Conservation (phyloP, 805 yeast genomes). For the Wickerhamiella galacta region DNA sequence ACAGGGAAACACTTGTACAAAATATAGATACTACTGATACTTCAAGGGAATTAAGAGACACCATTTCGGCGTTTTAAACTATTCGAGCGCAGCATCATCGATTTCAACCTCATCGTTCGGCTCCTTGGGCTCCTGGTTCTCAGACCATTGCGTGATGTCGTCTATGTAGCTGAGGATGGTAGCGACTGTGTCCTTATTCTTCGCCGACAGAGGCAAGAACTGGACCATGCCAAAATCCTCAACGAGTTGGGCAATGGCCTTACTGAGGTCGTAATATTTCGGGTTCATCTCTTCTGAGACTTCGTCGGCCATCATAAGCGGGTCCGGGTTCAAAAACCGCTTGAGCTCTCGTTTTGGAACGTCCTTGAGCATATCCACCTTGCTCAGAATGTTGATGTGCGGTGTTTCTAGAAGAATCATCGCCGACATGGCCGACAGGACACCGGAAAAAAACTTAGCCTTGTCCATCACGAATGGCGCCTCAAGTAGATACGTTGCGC, state of each 20-base stretch:
- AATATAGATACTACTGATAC: too few relatives aligned
- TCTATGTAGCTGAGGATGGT: constrained; percentile 83
- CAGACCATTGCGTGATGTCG: constrained; percentile 96
- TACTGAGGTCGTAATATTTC: constrained; percentile 54
- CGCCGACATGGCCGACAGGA: constrained; percentile 93
- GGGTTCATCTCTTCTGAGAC: constrained; percentile 37
- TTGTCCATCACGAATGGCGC: constrained; percentile 87
- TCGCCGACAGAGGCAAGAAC: constrained; percentile 75
- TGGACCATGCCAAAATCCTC: constrained; percentile 99
- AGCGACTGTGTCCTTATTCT: constrained; percentile 55
- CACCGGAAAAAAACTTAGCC: constrained; percentile 88
- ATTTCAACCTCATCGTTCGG: constrained; percentile 41
- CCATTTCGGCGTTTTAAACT: too few relatives aligned
- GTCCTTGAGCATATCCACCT: constrained; percentile 71
- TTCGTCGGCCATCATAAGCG: constrained; percentile 39
- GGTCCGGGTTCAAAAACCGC: constrained; percentile 82
- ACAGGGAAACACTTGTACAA: too few relatives aligned
- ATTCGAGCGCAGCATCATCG: constrained; percentile 1
- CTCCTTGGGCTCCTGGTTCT: constrained; percentile 90
- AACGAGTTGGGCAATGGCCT: constrained; percentile 71
- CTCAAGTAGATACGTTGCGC: constrained; percentile 85
- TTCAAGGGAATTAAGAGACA: too few relatives aligned
- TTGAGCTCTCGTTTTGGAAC: constrained; percentile 62
- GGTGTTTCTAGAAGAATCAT: constrained; percentile 93
- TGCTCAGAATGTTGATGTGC: constrained; percentile 78